Evolutionary conservation across 2,329 filamentous ascomycete species (phyloP), one percentile per base, ranked within the genome.

Genomic region (Mycosphaerella sp.): DNA sequence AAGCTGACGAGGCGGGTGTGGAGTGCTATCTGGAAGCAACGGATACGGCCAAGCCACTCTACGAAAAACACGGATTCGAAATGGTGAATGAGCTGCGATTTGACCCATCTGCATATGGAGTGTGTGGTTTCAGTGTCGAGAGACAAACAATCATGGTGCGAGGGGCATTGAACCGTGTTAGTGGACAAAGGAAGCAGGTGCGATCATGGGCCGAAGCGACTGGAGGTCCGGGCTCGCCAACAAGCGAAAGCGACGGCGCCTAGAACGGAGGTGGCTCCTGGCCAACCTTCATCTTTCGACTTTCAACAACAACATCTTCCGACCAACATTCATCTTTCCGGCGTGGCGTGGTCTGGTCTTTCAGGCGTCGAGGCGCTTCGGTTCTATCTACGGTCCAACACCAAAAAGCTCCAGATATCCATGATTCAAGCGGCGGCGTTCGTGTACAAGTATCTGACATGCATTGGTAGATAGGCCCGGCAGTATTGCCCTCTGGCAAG

Each of bases 11-110:
- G n/a, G 64, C 67, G 9, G 69, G 69, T 0, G 50, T 74, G 34
- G 64, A 68, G 14, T 66, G 64, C 14, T 77, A 76, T 64, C 58
- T 76, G 31, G 73, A 75, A 63, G 69, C 71, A 9, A 73, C 69
- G 1, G 62, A 66, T 43, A 62, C 63, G 11, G 68, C 68, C 36
- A 64, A 60, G 39, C 60, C 60, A 1, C 53, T 69, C 31, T 70
- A 70, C 58, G 63, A 65, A 38, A 64, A 65, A 49, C 66, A 65
- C 49, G 67, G 66, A 12, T 70, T 69, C 51, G 59, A 62, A 36
- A 60, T 57, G 1, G 62, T 66, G 14, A 64, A 65, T 48, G 64
- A 64, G 40, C 40, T 69, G 34, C 48, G 60, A n/a, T 69, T 69
- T 51, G 62, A 69, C 49, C 63, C 66, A 3, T 57, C 61, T 4